Evolutionary conservation across 441 rosid species (phyloP), one percentile per base, ranked within the genome.

Genomic region (Pelargonium fulgidum): DNA sequence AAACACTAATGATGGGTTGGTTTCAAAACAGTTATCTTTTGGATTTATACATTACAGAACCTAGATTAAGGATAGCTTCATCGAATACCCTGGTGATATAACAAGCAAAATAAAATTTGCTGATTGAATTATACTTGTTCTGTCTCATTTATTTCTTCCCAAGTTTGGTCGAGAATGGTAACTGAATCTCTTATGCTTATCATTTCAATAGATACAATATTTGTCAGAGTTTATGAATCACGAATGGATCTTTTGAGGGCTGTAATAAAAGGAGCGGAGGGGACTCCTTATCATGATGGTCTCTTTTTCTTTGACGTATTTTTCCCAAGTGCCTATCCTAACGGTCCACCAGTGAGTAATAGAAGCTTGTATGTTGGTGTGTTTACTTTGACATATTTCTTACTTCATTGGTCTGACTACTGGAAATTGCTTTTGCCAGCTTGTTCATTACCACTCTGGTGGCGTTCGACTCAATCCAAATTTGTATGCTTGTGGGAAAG

Each of bases 381-480:
- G 13, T 71, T 64, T 20, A 22, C 24, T 56, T 72, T 54, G 16
- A 12, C 26, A n/a, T 68, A 42, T 26, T 72, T 50, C 64, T 54
- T 29, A 54, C 36, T 42, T 33, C 67, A 78, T 70, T 16, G 19
- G 29, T 72, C 80, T 74, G 74, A 73, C 68, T 56, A 33, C 61
- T 66, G 66, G 36, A 17, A 69, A 54, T 79, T 74, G 62, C 17
- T 61, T 74, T 58, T 48, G 81, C 24, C 87, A 95, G 98, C 85
- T 89, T 14, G 98, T 89, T 19, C 80, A 95, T 72, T 92, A 92
- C 74, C 96, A 89, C 81, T 92, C 99, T 68, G 96, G 99, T 71
- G 99, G 99, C 73, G 90, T 96, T 96, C 84, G 97, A 68, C 79
- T 95, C 79, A 95, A 95, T 73, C 99, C 99, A 0, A 95, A 95